Conservation (phyloP, 768 basidiomycete genomes). For the Collybia sp. region DNA sequence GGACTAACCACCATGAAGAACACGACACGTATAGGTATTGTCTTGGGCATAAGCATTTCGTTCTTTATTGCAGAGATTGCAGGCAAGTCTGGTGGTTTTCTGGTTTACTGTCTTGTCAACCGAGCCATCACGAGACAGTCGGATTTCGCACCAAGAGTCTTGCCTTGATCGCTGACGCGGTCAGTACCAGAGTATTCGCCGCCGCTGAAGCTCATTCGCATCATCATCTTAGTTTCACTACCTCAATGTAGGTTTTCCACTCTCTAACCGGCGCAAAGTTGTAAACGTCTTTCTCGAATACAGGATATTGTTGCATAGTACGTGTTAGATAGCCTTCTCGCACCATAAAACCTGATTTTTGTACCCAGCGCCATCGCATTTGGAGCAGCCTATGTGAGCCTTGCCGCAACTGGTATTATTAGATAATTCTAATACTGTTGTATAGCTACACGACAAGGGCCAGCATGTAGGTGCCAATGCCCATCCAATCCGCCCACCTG, state of each 20-base stretch:
- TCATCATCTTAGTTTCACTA: constrained; percentile 42
- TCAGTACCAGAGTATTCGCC: constrained; percentile 19
- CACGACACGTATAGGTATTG: constrained; percentile 40
- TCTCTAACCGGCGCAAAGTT: not conserved
- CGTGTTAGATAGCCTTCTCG: constrained; percentile 6
- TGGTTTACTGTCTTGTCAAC: not conserved
- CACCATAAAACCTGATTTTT: not conserved
- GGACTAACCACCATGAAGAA: constrained; percentile 32
- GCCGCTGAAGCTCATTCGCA: not conserved
- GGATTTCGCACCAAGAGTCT: constrained; percentile 52
- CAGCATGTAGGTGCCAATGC: constrained; percentile 28
- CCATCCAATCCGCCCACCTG: not conserved
- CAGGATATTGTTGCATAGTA: constrained; percentile 47
- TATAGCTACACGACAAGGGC: constrained; percentile 38
- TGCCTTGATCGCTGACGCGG: constrained; percentile 53
- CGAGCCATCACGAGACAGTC: constrained; percentile 20
- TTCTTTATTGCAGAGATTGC: constrained; percentile 50
- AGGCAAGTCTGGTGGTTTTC: constrained; percentile 15
- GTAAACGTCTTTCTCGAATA: not conserved
- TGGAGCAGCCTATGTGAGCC: constrained; percentile 34
- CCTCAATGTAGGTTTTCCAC: constrained; percentile 34
- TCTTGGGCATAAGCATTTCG: constrained; percentile 38
- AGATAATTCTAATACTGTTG: not conserved
- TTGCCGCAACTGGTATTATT: not conserved
- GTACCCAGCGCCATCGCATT: constrained; percentile 38